Base-by-base conservation (phyloP, 345 rosid genomes). In the Camelina laxa region DNA sequence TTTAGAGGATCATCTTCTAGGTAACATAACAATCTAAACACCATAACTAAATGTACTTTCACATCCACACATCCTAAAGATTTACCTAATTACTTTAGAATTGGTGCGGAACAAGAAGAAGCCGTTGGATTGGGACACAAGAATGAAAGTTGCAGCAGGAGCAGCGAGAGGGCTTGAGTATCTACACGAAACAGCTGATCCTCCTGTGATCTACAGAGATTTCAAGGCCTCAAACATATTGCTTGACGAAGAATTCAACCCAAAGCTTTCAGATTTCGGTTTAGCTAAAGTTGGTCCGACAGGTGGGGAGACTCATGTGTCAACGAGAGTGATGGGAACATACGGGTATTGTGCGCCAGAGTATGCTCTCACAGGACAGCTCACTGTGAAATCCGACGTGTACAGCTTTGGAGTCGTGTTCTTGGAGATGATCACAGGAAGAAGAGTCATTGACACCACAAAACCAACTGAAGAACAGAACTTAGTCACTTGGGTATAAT, bases 281-380 rank as follows among this genome's bases (percentile, higher is more conserved):
- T 85, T 91, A 70, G 97, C 97, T 33, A 91, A 89, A 76, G 87
- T 91, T 14, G 94, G 94, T 70, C 94, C 94, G 5, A 91, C 87
- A 0, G 94, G 91, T 41, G 91, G 82, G 11, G 80, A 84, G 80
- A 59, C 87, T 57, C 85, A 88, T 76, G 92, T 91, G 17, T 88
- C 96, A 54, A 91, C 96, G 17, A 82, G 96, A 81, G 96, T 91
- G 59, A 91, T 91, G 96, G 96, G 96, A 60, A 91, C 96, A 15
- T 91, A 88, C 31, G 96, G 96, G 41, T 88, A 87, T 17, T 90
- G 96, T 64, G 89, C 96, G 6, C 96, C 93, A 0, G 96, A 90
- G 71, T 88, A 88, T 70, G 94, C 92, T 33, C 71, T 79, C 17
- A 87, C 92, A 0, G 97, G 97, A 42, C 83, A 88, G 56, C 79